phyloP scores from a whole-genome alignment of 495 filamentous ascomycete species.

The Xylaria flabelliformis region DNA sequence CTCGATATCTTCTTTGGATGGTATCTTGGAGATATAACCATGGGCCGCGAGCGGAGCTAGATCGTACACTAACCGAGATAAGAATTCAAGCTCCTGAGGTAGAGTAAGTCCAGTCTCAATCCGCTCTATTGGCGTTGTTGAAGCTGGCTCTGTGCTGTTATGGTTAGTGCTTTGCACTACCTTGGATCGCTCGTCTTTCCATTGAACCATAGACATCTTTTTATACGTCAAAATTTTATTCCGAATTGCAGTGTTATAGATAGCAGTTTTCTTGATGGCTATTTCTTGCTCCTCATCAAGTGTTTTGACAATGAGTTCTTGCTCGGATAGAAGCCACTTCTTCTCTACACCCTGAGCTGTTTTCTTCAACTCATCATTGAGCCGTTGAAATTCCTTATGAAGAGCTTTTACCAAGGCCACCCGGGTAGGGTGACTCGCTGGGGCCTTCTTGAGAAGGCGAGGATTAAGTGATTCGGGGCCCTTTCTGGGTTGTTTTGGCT shows the following conservation, averaged over 20 bases:
- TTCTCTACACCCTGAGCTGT: slow-evolving; percentile 50
- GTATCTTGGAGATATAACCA: slow-evolving; percentile 75
- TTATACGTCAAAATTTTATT: slow-evolving; percentile 75
- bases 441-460: slow-evolving; percentile 73
- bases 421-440: slow-evolving; percentile 72
- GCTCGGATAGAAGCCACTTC: slow-evolving; percentile 63
- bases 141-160: slow-evolving; percentile 35
- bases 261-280: slow-evolving; percentile 65
- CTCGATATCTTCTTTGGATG: slow-evolving; percentile 56
- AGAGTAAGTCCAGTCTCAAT: slow-evolving; percentile 72
- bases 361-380: slow-evolving; percentile 70
- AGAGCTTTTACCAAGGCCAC: slow-evolving; percentile 72
- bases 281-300: slow-evolving; percentile 85
- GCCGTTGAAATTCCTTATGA: slow-evolving; percentile 72
- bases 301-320: slow-evolving; percentile 77
- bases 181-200: slow-evolving; percentile 58
- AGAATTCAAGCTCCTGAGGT: slow-evolving; percentile 70
- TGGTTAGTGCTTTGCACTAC: slow-evolving; percentile 28
- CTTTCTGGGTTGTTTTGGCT: slow-evolving; percentile 26
- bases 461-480: slow-evolving; percentile 73
- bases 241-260: slow-evolving; percentile 85
- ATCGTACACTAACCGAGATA: slow-evolving; percentile 64
- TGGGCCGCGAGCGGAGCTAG: slow-evolving; percentile 64
- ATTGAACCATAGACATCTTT: slow-evolving; percentile 72
- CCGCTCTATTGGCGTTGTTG: slow-evolving; percentile 42